Conservation (phyloP, 1,139 yeast genomes). For the Kurtzmaniella natalensis region DNA sequence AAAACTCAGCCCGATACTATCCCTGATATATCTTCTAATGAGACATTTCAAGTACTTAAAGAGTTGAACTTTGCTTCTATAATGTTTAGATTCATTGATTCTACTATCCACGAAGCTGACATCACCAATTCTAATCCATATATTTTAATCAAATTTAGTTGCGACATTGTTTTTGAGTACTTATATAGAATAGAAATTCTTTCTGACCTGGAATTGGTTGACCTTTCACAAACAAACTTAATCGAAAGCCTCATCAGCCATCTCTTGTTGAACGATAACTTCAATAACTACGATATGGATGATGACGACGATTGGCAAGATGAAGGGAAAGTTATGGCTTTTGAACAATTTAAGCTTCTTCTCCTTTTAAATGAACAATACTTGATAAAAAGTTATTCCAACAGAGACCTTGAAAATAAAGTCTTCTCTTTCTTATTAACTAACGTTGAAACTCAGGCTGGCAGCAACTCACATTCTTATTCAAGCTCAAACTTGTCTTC, state of each 20-base stretch:
- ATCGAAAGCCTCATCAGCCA: slow-evolving; percentile 44
- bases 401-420: slow-evolving; percentile 33
- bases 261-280: slow-evolving; percentile 49
- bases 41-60: slow-evolving; percentile 22
- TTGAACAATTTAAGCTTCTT: slow-evolving; percentile 68
- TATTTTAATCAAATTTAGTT: slow-evolving; percentile 34
- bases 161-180: slow-evolving; percentile 43
- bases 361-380: slow-evolving; percentile 81
- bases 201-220: slow-evolving; percentile 29
- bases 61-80: slow-evolving; percentile 47
- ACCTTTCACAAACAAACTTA: slow-evolving; percentile 25
- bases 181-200: slow-evolving; percentile 34
- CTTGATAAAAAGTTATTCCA: slow-evolving; percentile 54
- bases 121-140: slow-evolving; percentile 18
- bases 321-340: slow-evolving; percentile 60
- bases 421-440: slow-evolving; percentile 45
- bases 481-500: too few species aligned
- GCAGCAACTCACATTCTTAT: too few species aligned
- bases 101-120: slow-evolving; percentile 13
- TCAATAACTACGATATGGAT: slow-evolving; percentile 31
- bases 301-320: slow-evolving; percentile 43
- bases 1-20: slow-evolving; percentile 17
- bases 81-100: slow-evolving; percentile 33
- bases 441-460: slow-evolving; percentile 8
- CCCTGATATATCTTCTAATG: slow-evolving; percentile 12